Conservation (phyloP, 1,284 basidiomycete genomes). For the Xerocomus minutiporus region DNA sequence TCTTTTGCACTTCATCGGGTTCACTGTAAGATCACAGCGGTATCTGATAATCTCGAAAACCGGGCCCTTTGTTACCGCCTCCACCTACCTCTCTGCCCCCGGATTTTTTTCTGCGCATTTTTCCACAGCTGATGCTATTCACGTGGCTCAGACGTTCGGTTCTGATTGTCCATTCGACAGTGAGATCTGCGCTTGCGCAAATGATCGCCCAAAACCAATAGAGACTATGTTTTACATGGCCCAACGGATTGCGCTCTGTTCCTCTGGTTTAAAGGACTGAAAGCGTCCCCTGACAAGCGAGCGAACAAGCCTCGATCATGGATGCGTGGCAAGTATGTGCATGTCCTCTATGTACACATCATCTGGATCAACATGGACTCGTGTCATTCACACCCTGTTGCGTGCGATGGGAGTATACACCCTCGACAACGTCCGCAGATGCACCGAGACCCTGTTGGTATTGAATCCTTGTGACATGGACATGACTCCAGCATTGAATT, state of each 20-base stretch:
- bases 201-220: not conserved
- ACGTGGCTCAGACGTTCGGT: not conserved
- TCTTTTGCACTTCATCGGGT: not conserved
- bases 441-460: not conserved
- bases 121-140: not conserved
- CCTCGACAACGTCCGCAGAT: not conserved
- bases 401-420: not conserved
- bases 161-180: not conserved
- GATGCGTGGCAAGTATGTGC: not conserved
- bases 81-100: not conserved
- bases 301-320: not conserved
- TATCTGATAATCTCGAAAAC: not conserved
- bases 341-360: not conserved
- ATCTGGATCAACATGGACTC: not conserved
- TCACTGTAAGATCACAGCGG: not conserved
- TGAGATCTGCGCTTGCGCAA: not conserved
- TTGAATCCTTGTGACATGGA: not conserved
- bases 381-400: not conserved
- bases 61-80: not conserved
- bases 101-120: not conserved
- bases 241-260: not conserved
- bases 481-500: constrained; percentile 3
- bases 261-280: not conserved
- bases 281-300: not conserved
- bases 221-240: not conserved